Conservation (phyloP, 768 basidiomycete genomes). For the Suillus brevipes region DNA sequence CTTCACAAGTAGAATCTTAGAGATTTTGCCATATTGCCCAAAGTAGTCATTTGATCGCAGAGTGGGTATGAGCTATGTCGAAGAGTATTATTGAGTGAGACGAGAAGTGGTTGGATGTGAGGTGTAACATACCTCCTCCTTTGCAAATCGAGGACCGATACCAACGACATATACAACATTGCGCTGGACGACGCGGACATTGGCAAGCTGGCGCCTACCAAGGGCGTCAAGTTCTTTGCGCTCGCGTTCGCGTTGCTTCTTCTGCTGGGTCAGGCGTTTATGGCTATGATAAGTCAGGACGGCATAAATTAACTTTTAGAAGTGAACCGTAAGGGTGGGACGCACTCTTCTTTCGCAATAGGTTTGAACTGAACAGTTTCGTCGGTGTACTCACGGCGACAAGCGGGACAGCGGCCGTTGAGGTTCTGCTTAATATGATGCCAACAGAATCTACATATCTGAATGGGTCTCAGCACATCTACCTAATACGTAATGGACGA, state of each 20-base stretch:
- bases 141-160: conserved; percentile 89
- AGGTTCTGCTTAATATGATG: conserved; percentile 97
- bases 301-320: conserved; percentile 17
- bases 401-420: conserved; percentile 96
- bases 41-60: conserved; percentile 95
- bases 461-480: conserved; percentile 1
- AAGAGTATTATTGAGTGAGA: conserved; percentile 3
- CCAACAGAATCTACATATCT: conserved; percentile 99
- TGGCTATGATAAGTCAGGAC: conserved; percentile 54
- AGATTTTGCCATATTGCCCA: conserved; percentile 98
- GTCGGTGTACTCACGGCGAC: conserved; percentile 89
- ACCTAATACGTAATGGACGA: conserved; percentile 15
- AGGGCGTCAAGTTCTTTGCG: conserved; percentile 91
- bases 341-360: conserved; percentile 93
- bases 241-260: conserved; percentile 92
- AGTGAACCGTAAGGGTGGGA: conserved; percentile 20
- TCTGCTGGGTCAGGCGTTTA: conserved; percentile 92
- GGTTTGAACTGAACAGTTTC: conserved; percentile 94
- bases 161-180: conserved; percentile 96
- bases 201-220: conserved; percentile 82
- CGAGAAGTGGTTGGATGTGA: conserved; percentile 9
- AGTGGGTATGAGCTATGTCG: conserved; percentile 77
- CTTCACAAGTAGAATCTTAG: conserved; percentile 91
- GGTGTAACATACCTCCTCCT: conserved; percentile 78
- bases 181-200: conserved; percentile 95